Base-by-base conservation (phyloP, 768 basidiomycete genomes). In the Clitopilus passeckerianus region DNA sequence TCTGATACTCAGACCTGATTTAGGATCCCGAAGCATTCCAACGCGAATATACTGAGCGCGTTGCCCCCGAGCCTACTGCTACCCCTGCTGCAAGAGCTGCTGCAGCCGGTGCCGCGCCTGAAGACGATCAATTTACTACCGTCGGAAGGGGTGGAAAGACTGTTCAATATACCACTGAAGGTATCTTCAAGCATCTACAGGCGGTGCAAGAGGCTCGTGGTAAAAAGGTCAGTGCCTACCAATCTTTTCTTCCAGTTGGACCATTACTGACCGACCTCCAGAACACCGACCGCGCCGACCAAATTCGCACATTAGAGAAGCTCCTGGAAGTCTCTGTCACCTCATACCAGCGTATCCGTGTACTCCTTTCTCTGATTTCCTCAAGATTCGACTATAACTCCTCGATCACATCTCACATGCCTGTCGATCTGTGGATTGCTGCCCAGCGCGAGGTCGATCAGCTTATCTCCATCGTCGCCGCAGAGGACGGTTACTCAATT, bases 341-440 rank as follows among this genome's bases (percentile, higher is more conserved):
- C 5, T 77, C 91, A 0, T 99, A 99, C 72, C 93, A 96, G 69
- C 87, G 86, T 64, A 95, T 99, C 61, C 90, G 97, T 57, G 93
- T 99, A 33, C 86, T 98, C 34, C 85, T 99, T 56, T 90, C 95
- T 15, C 84, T 98, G 57, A 85, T 98, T 66, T 94, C 95, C 2
- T 92, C 95, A 8, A 90, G 95, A 46, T 97, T 98, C 71, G 97
- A 99, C 76, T 98, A 97, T 78, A 95, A 94, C 71, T 89, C 93
- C 22, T 91, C 89, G 20, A 83, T 89, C 58, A 78, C 89, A 7
- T 84, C 87, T 1, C 86, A 93, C 69, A 97, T 99, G 89, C 94
- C 97, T 6, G 78, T 89, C 60, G 95, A 98, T 37, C 82, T 93
- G 53, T 98, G 97, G 97, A 70, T 88, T 7, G 79, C 87, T 15